A percentile compares a stretch with the other conserved stretches of the same genome.
Conservation (phyloP, 2,329 filamentous ascomycete species). For the Aaosphaeria pasadenensis region DNA sequence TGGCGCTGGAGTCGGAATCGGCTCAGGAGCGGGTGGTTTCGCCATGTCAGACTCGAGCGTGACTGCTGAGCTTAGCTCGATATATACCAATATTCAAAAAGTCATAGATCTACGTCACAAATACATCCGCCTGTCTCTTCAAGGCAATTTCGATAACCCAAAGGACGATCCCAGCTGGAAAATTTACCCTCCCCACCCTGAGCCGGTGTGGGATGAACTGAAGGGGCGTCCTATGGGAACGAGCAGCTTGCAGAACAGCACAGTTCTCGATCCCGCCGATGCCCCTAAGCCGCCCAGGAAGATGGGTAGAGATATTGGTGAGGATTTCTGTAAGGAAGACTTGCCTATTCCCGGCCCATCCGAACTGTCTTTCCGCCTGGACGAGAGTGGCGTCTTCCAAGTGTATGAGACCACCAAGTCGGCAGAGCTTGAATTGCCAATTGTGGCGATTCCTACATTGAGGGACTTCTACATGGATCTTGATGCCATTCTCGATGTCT, state of each 20-base stretch:
- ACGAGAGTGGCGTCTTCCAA: conserved; percentile 85
- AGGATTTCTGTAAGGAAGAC: conserved; percentile 84
- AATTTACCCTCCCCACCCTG: conserved; percentile 87
- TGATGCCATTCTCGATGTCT: conserved; percentile 81
- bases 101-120: conserved; percentile 85
- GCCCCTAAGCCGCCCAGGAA: conserved; percentile 63
- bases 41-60: conserved; percentile 74
- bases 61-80: conserved; percentile 76
- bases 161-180: conserved; percentile 79
- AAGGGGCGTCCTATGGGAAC: conserved; percentile 42
- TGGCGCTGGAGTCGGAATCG: conserved; percentile 59
- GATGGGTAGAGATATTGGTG: conserved; percentile 83
- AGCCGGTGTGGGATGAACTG: conserved; percentile 77
- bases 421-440: conserved; percentile 62
- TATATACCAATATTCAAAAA: conserved; percentile 87
- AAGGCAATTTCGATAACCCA: conserved; percentile 80
- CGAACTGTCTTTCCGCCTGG: conserved; percentile 73
- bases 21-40: conserved; percentile 60
- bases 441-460: conserved; percentile 83
- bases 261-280: conserved; percentile 28
- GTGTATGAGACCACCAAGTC: conserved; percentile 73
- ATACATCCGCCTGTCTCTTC: conserved; percentile 82
- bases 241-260: conserved; percentile 39
- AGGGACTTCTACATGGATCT: conserved; percentile 96
- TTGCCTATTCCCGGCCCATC: conserved; percentile 69